Evolutionary conservation across 225 moss, liverwort and hornwort species (phyloP).

Genomic region (Rhytidiadelphus loreus): DNA sequence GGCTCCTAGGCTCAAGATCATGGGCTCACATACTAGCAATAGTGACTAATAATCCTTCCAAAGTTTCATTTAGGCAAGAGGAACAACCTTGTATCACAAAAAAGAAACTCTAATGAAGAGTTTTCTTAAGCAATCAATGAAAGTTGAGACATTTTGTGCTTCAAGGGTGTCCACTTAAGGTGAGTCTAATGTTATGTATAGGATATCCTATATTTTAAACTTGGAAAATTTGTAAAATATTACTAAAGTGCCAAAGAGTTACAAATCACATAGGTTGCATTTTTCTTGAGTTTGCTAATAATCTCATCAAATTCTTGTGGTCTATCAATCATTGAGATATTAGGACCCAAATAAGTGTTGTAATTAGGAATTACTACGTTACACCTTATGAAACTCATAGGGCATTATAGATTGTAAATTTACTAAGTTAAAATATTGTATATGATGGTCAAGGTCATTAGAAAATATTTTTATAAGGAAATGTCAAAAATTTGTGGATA

Average conservation of each 20-base stretch:
- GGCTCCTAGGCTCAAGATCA: too few species aligned
- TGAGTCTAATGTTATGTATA: neutral
- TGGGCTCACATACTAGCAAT: too few species aligned
- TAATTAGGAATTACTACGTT: neutral
- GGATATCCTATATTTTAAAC: neutral
- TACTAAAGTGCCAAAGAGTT: fast-evolving
- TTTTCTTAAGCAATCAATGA: neutral
- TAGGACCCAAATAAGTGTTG: too few species aligned
- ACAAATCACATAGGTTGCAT: neutral
- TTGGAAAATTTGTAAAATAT: neutral
- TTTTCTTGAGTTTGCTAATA: neutral
- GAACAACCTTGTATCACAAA: neutral
- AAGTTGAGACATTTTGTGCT: neutral
- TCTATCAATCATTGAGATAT: neutral
- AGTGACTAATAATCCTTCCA: fast-evolving
- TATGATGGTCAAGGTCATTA: fast-evolving
- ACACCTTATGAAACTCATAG: neutral
- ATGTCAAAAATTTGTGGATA: neutral
- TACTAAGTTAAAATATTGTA: neutral
- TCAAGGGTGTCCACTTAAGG: neutral
- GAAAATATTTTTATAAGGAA: neutral
- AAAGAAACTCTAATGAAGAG: fast-evolving
- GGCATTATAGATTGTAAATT: neutral
- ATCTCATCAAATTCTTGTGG: neutral
- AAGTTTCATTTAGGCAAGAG: fast-evolving